Conservation (phyloP, 208 protist genomes). For the Polymyxa betae region DNA sequence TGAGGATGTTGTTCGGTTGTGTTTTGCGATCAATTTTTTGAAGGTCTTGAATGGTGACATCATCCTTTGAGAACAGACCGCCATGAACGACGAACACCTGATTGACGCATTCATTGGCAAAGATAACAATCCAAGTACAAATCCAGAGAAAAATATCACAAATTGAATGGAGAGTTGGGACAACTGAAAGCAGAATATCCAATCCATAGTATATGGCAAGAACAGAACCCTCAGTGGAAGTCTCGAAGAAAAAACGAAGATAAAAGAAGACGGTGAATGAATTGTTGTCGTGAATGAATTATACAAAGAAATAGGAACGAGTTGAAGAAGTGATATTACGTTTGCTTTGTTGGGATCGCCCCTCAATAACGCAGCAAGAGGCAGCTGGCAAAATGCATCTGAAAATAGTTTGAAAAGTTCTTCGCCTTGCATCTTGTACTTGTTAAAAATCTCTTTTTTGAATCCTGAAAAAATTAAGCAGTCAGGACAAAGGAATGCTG, state of each 20-base stretch:
- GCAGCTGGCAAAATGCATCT: conserved; percentile 55
- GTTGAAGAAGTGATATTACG: background rate
- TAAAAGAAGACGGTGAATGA: too few species aligned
- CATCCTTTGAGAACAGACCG: conserved; percentile 90
- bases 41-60: conserved; percentile 92
- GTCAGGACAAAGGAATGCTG: too few species aligned
- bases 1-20: conserved; percentile 83
- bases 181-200: too few species aligned
- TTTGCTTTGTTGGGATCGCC: background rate
- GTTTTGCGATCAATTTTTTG: conserved; percentile 88
- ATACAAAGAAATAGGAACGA: too few species aligned
- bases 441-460: conserved; percentile 49
- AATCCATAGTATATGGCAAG: too few species aligned
- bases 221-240: too few species aligned
- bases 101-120: background rate
- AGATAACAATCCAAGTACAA: background rate
- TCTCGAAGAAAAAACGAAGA: too few species aligned
- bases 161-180: too few species aligned
- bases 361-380: background rate
- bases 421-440: conserved; percentile 55
- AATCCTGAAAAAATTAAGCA: too few species aligned
- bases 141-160: background rate
- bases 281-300: too few species aligned
- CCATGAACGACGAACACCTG: conserved; percentile 91
- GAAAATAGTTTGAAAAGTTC: conserved; percentile 51